Conservation (phyloP, 129 eudicot species). For the Gnaphalium uliginosum region DNA sequence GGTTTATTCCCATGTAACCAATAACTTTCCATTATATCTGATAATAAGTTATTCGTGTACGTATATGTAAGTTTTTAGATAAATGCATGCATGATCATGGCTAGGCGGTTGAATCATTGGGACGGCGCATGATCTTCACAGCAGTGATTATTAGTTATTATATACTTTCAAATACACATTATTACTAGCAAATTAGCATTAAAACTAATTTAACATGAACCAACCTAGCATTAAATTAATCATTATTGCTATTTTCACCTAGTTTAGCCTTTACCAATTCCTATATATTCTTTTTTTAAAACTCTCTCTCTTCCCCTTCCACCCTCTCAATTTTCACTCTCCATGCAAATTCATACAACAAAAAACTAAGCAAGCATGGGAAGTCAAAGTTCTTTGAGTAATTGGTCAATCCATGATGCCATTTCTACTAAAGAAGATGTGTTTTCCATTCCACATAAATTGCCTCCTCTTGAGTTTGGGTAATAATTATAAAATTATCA, state of each 20-base stretch:
- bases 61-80: neutral
- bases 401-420: constrained; percentile 43
- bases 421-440: constrained; percentile 32
- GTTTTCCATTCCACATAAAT: constrained; percentile 46
- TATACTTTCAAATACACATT: constrained; percentile 37
- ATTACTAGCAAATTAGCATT: constrained; percentile 7
- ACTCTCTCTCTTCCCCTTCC: constrained; percentile 31
- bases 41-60: too few relatives aligned
- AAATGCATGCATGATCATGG: neutral
- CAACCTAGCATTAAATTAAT: constrained; percentile 31
- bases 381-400: constrained; percentile 23
- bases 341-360: constrained; percentile 20
- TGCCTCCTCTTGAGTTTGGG: constrained; percentile 58
- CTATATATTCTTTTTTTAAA: constrained; percentile 18
- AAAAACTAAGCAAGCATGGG: constrained; percentile 31
- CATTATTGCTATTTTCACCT: constrained; percentile 19
- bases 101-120: constrained; percentile 38
- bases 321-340: neutral
- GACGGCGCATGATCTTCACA: constrained; percentile 52
- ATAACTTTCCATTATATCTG: too few relatives aligned
- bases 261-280: constrained; percentile 34
- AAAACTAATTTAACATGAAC: constrained; percentile 7
- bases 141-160: constrained; percentile 40
- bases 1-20: too few relatives aligned
- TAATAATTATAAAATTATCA: neutral